Base-by-base conservation (phyloP, 2,329 filamentous ascomycete genomes). In the Xylaria sp. region DNA sequence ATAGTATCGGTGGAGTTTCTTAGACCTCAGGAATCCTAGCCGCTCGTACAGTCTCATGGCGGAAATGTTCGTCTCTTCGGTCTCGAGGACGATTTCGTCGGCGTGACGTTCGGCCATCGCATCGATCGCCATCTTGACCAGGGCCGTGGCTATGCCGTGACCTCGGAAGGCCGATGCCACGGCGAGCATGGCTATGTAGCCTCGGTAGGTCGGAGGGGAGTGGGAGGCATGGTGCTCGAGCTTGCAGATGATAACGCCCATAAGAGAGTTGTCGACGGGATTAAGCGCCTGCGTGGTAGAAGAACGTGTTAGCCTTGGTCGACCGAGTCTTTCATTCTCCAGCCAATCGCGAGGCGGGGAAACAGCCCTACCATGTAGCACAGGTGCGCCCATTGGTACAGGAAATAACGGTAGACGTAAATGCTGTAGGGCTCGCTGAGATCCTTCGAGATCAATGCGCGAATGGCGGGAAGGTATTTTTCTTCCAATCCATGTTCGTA, bases 101-200 rank as follows among this genome's bases (percentile, higher is more conserved):
- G 94, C 94, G 65, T 90, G 82, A 47, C 88, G 82, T 52, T 84
- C 82, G 9, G 86, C 84, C 94, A 99, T 99, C 59, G 89, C 88
- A 63, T 96, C 91, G 59, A 99, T 92, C 18, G 92, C 92, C 78
- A 86, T 87, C 59, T 88, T 85, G n/a, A 99, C 94, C 8, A 99
- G 80, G 39, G 87, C 86, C 0, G 92, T 96, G 1, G 90, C 94
- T 54, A 99, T 92, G 1, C 94, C 93, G 60, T 87, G 84, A 5
- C 92, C 92, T 19, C 94, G 87, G 66, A 91, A 88, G 21, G 86
- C 78, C 38, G 91, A 85, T 40, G 87, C 85, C 4, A 96, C 92
- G n/a, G 94, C 94, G 39, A 99, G 82, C 94, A 99, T 99, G 68
- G 94, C 94, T 64, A 99, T 97, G 75, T 99, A 99, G 52, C 94